Base-by-base conservation (phyloP, 768 basidiomycete species). In the Kwoniella sp. region DNA sequence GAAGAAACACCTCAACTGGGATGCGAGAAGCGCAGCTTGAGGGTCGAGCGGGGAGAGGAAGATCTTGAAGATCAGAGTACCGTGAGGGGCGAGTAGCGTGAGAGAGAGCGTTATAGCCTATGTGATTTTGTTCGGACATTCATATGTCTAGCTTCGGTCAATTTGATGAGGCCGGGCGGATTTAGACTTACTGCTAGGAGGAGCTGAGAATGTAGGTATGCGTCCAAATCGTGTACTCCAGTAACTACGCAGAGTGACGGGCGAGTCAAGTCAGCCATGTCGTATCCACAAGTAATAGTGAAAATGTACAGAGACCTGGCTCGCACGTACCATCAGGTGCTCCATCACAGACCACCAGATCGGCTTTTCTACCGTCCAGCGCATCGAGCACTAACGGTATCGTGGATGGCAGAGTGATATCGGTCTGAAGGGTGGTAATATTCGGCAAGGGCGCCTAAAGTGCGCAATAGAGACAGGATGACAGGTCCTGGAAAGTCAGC, bases 271-370 rank as follows among this genome's bases (percentile, higher is more conserved):
- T 58, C 41, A 51, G 52, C 31, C 15, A n/a, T 13, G 34, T 34
- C 34, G 5, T n/a, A n/a, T n/a, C n/a, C n/a, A n/a, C 28, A 30
- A 57, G 26, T 7, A 15, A 23, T 5, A 26, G 12, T 23, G 51
- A 53, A 23, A 23, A 11, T 37, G 11, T 31, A 2, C 26, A 25
- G 7, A 34, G 17, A 12, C 8, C 28, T 15, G 17, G n/a, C 23
- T 1, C 31, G 22, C 1, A 58, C 75, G 37, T 15, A 82, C 82
- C 82, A 67, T 84, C 83, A 15, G 83, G 83, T 15, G 83, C 83
- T 8, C 83, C 83, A 62, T 84, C 83, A 67, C 83, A 84, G n/a
- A 84, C 81, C 3, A 83, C 82, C 53, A 84, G 68, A 59, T 84
- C 82, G 0, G 83, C 82, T 45, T 79, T 74, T 13, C 77, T 66